Conservation (phyloP, 768 basidiomycete species). For the Pleurotus tuoliensis region DNA sequence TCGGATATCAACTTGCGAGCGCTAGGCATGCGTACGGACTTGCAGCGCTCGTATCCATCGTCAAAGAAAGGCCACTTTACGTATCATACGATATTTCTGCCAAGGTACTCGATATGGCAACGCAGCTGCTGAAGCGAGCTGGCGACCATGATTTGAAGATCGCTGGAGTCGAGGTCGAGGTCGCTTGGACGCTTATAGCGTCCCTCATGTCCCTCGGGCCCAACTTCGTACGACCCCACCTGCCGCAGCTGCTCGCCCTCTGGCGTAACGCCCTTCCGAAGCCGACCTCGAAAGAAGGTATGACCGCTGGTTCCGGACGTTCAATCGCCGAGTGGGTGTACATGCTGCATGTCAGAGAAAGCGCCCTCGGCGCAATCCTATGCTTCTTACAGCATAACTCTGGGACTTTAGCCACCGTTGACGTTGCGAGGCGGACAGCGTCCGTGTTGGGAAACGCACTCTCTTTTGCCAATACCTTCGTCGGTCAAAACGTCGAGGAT, state of each 20-base stretch:
- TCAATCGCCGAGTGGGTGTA: constrained; percentile 85
- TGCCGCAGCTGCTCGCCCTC: constrained; percentile 89
- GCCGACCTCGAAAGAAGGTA: constrained; percentile 82
- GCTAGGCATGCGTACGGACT: constrained; percentile 86
- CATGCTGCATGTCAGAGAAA: constrained; percentile 85
- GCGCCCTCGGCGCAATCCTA: constrained; percentile 83
- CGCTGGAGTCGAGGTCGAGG: too few relatives aligned
- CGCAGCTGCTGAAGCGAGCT: constrained; percentile 82
- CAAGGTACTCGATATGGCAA: constrained; percentile 88
- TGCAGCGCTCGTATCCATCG: constrained; percentile 79
- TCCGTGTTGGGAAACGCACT: constrained; percentile 86
- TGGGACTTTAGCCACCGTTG: constrained; percentile 75
- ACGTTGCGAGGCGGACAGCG: constrained; percentile 87
- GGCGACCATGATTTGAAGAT: constrained; percentile 93
- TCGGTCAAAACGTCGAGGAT: constrained; percentile 68
- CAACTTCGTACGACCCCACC: constrained; percentile 89
- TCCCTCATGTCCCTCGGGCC: constrained; percentile 91
- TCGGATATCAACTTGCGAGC: constrained; percentile 69
- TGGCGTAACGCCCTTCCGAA: constrained; percentile 98
- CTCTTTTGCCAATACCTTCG: constrained; percentile 83
- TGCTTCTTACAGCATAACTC: constrained; percentile 84
- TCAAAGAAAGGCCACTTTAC: constrained; percentile 86
- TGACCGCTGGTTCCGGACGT: constrained; percentile 48
- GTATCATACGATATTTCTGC: constrained; percentile 92
- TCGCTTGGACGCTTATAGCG: too few relatives aligned